Conservation (phyloP, 169 alveolate genomes). For the Plasmodium gonderi region DNA sequence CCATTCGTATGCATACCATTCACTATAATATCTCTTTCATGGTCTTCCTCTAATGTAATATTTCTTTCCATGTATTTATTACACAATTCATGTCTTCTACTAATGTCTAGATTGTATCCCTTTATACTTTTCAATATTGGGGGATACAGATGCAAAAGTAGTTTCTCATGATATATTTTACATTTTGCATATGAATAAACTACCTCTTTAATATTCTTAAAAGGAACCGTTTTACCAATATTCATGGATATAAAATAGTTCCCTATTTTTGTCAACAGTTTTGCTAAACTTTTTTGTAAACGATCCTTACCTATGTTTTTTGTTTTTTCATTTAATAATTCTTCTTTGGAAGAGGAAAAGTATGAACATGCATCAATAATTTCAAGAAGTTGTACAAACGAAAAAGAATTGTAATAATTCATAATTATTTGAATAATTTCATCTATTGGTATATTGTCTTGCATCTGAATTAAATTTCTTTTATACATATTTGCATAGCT, state of each 20-base stretch:
- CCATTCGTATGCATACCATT: background rate
- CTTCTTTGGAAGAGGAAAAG: background rate
- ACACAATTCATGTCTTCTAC: background rate
- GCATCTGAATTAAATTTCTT: conserved; percentile 3
- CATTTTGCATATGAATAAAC: conserved; percentile 37
- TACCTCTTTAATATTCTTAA: background rate
- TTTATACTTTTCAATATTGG: conserved; percentile 15
- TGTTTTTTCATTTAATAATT: background rate
- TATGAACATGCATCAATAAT: conserved; percentile 1
- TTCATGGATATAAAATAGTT: conserved; percentile 17
- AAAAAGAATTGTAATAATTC: conserved; percentile 15
- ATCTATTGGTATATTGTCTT: conserved; percentile 8
- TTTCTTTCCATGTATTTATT: too few relatives aligned
- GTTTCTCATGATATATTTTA: conserved; percentile 58
- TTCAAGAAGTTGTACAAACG: conserved; percentile 19
- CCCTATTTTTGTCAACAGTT: conserved; percentile 15
- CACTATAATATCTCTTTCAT: background rate
- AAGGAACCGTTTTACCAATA: background rate
- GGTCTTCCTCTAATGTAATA: background rate
- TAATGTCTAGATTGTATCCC: conserved; percentile 8
- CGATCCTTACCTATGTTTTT: background rate
- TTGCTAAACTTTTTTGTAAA: background rate
- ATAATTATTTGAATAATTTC: conserved; percentile 4
- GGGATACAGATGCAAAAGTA: conserved; percentile 18
- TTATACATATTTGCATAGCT: conserved; percentile 14